phyloP scores from a whole-genome alignment of 2,329 filamentous ascomycete species.

The Stagonosporopsis cucurbitacearum region DNA sequence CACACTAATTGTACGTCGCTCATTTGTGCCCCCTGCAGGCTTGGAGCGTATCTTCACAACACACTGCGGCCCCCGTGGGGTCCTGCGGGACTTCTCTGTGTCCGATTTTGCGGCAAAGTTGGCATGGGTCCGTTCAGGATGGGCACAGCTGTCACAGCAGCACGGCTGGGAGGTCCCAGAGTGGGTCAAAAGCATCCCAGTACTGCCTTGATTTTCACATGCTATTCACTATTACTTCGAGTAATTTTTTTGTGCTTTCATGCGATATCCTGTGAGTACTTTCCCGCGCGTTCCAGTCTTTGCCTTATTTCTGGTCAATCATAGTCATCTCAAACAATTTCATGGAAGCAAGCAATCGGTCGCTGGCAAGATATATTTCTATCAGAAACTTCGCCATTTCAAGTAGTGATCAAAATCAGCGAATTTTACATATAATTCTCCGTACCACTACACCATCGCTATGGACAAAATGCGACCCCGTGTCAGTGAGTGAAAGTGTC shows the following conservation, averaged over 20 bases:
- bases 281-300: not conserved
- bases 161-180: slow-evolving; percentile 30
- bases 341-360: too few species aligned
- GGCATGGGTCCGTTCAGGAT: slow-evolving; percentile 24
- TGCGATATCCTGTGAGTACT: not conserved
- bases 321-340: too few species aligned
- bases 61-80: slow-evolving; percentile 34
- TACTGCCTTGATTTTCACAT: slow-evolving; percentile 22
- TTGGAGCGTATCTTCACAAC: slow-evolving; percentile 38
- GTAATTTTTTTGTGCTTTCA: not conserved
- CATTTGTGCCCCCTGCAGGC: slow-evolving; percentile 17
- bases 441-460: too few species aligned
- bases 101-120: slow-evolving; percentile 21
- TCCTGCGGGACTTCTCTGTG: slow-evolving; percentile 39
- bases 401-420: too few species aligned
- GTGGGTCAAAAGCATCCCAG: slow-evolving; percentile 40
- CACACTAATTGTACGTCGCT: not conserved
- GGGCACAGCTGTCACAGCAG: slow-evolving; percentile 22
- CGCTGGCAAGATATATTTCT: too few species aligned
- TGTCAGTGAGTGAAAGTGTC: too few species aligned
- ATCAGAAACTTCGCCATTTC: too few species aligned
- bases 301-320: too few species aligned
- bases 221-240: not conserved
- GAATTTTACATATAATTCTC: too few species aligned
- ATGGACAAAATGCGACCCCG: too few species aligned